Conservation (phyloP, 2,329 filamentous ascomycete genomes). For the Corynespora cassiicola region DNA sequence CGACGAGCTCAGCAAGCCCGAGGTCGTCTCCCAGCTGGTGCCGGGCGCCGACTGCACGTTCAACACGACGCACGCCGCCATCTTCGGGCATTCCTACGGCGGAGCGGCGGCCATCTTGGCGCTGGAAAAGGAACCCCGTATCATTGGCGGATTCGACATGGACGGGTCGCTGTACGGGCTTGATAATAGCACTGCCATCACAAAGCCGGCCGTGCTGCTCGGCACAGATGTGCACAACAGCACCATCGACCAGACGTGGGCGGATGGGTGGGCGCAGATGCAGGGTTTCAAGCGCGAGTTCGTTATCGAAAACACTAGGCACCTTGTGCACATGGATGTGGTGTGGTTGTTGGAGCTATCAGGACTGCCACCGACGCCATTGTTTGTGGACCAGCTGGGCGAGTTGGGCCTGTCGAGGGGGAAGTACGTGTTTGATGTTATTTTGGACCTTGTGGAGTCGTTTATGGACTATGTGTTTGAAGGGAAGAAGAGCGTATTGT, state of each 20-base stretch:
- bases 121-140: conserved; percentile 25
- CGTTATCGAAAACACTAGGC: conserved; percentile 7
- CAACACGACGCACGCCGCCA: conserved; percentile 4
- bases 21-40: conserved; percentile 7
- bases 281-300: conserved; percentile 16
- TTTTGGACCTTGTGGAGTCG: conserved; percentile 7
- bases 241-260: conserved; percentile 15
- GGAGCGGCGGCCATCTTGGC: conserved; percentile 28
- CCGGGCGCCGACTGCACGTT: conserved; percentile 9
- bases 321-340: conserved; percentile 13
- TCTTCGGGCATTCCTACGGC: conserved; percentile 35
- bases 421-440: conserved; percentile 10
- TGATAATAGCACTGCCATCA: conserved; percentile 2
- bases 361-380: conserved; percentile 2
- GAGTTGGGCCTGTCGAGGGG: conserved; percentile 17
- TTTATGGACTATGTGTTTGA: conserved; percentile 16
- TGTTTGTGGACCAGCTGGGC: neutral
- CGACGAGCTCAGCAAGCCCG: conserved; percentile 5
- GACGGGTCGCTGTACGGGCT: conserved; percentile 30
- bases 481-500: conserved; percentile 4
- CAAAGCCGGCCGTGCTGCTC: conserved; percentile 13
- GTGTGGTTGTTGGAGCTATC: conserved; percentile 14
- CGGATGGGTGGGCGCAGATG: conserved; percentile 3
- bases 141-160: conserved; percentile 33
- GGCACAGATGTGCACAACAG: conserved; percentile 15